Conservation (phyloP, 192 early-diverging fungal species). For the Backusella australiensis region DNA sequence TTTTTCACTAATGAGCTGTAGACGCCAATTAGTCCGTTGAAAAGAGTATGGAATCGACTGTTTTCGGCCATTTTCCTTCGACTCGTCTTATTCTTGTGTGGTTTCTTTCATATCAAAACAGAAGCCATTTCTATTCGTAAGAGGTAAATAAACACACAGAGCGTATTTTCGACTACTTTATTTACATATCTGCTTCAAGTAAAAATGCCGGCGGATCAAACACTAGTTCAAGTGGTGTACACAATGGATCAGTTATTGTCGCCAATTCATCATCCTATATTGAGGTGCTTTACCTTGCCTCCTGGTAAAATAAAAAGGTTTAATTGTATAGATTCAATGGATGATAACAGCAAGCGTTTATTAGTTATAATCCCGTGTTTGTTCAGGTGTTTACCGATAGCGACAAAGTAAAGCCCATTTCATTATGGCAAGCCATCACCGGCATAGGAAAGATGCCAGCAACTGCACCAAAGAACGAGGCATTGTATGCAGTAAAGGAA, state of each 20-base stretch:
- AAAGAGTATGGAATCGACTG: conserved; percentile 35
- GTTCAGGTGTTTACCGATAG: conserved; percentile 47
- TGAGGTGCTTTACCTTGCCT: conserved; percentile 74
- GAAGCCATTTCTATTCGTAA: conserved; percentile 62
- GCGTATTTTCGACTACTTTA: background rate
- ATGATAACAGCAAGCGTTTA: background rate
- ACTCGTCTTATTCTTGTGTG: conserved; percentile 60
- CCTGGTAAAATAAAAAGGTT: conserved; percentile 48
- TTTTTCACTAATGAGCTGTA: background rate
- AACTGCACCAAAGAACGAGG: background rate
- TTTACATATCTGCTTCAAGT: background rate
- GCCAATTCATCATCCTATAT: conserved; percentile 84
- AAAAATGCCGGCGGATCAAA: conserved; percentile 22
- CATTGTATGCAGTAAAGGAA: conserved; percentile 43
- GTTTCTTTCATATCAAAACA: conserved; percentile 73
- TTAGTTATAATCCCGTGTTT: conserved; percentile 64
- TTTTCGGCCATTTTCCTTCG: conserved; percentile 46
- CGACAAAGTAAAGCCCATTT: conserved; percentile 49
- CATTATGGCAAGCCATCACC: conserved; percentile 55
- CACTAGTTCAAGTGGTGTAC: conserved; percentile 29
- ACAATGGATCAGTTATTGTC: conserved; percentile 74
- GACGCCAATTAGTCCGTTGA: conserved; percentile 23
- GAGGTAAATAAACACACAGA: conserved; percentile 47
- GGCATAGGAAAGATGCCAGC: conserved; percentile 43
- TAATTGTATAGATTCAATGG: background rate